These are phyloP conservation scores for Exophiala calicioides DNA, from an alignment of 2,329 filamentous ascomycete genomes.

Conservation along the genomic window DNA sequence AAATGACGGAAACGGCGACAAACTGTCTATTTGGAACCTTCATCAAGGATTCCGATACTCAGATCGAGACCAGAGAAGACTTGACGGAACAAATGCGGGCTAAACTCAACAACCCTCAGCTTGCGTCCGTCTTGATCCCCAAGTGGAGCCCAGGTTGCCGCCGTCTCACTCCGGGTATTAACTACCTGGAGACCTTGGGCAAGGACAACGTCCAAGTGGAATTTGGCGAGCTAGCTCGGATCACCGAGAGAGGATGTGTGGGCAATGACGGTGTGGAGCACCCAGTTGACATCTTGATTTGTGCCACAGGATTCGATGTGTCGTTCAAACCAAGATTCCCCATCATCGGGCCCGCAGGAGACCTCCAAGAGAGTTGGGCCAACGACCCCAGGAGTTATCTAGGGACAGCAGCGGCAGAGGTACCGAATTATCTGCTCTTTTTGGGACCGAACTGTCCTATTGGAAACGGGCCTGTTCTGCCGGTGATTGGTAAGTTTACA, in stretches of 20 bases:
- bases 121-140: slow-evolving; percentile 29
- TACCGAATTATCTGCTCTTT: slow-evolving; percentile 39
- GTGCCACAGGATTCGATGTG: slow-evolving; percentile 42
- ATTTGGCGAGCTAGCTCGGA: slow-evolving; percentile 26
- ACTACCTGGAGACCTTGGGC: slow-evolving; percentile 29
- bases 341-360: slow-evolving; percentile 35
- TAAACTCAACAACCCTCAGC: slow-evolving; percentile 22
- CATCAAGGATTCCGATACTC: slow-evolving; percentile 15
- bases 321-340: slow-evolving; percentile 38
- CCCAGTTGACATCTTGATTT: slow-evolving; percentile 38
- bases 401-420: slow-evolving; percentile 34
- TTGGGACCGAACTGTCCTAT: slow-evolving; percentile 37
- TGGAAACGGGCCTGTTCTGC: slow-evolving; percentile 33
- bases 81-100: slow-evolving; percentile 28
- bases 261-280: slow-evolving; percentile 34
- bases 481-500: too few relatives aligned
- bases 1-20: slow-evolving; percentile 22
- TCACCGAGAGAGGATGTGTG: slow-evolving; percentile 21
- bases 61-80: slow-evolving; percentile 18
- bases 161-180: slow-evolving; percentile 27
- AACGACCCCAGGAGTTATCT: slow-evolving; percentile 38
- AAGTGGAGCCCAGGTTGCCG: slow-evolving; percentile 30
- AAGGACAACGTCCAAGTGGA: slow-evolving; percentile 30
- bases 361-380: slow-evolving; percentile 32
- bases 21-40: slow-evolving; percentile 30